A percentile compares a stretch with the other conserved stretches of the same genome.
These are phyloP conservation scores for Madurella mycetomatis DNA, from an alignment of 2,329 filamentous ascomycete genomes.

Conservation along the genomic window DNA sequence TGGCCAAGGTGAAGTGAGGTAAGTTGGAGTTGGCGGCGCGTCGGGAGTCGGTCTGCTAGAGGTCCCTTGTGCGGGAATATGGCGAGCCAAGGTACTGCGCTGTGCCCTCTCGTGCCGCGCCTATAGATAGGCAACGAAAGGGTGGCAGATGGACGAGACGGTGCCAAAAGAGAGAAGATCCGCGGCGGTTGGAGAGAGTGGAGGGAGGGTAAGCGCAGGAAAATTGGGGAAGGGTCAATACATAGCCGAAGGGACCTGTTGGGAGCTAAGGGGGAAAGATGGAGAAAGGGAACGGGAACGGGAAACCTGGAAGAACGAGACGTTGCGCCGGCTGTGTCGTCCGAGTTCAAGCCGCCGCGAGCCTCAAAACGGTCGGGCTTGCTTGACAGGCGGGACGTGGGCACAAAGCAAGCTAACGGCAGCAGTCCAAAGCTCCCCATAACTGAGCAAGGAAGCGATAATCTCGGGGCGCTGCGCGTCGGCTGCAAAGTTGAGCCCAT, in stretches of 20 bases:
- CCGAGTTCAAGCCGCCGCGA: constrained; percentile 1
- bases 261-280: no score
- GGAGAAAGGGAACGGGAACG: neutral
- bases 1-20: no score
- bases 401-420: neutral
- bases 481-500: neutral
- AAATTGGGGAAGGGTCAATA: neutral
- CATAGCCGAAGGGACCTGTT: no score
- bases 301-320: constrained; percentile 2
- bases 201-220: neutral
- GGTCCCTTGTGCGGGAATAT: no score
- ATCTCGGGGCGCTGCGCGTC: neutral
- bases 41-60: no score
- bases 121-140: no score
- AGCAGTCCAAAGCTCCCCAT: neutral
- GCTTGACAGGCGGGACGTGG: constrained; percentile 1
- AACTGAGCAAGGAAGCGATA: no score
- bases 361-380: constrained; percentile 5
- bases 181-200: no score
- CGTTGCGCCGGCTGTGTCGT: constrained; percentile 12
- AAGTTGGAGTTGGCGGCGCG: no score
- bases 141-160: no score
- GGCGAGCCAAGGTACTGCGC: no score
- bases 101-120: no score
- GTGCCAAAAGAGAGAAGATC: neutral